A percentile compares a stretch with the other conserved stretches of the same genome.
These are phyloP conservation scores for Schoenoplectus triqueter DNA, from an alignment of 202 grass and related monocot species.

Conservation along the genomic window DNA sequence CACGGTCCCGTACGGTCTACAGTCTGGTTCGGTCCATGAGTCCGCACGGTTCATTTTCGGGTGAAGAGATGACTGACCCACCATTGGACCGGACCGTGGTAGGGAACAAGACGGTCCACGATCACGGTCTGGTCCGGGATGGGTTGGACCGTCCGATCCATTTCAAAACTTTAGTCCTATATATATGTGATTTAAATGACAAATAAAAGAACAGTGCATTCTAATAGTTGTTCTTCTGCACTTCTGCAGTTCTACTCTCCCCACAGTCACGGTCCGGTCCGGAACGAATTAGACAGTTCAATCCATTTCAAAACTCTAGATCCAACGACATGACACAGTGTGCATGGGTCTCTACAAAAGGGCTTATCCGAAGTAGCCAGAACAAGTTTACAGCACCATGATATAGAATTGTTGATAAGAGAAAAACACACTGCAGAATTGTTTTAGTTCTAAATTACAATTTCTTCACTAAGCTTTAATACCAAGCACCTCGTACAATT, in stretches of 20 bases:
- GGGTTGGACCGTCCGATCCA: no score
- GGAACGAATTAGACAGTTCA: no score
- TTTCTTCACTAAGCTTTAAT: background rate
- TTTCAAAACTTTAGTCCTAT: no score
- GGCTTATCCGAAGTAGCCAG: constrained; percentile 88
- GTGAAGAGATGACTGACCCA: no score
- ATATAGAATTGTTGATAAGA: background rate
- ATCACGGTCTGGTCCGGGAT: no score
- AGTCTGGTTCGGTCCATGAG: no score
- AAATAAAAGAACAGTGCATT: no score
- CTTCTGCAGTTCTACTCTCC: background rate
- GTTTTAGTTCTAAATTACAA: background rate
- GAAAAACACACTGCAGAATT: background rate
- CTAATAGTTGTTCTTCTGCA: background rate
- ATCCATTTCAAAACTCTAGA: background rate
- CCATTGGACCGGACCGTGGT: no score
- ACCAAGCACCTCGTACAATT: background rate
- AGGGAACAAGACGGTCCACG: no score
- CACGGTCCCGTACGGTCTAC: no score
- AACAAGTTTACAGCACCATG: constrained; percentile 51
- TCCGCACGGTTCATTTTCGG: no score
- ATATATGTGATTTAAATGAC: no score
- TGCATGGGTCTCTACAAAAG: constrained; percentile 92
- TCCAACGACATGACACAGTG: constrained; percentile 90
- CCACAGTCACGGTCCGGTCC: background rate